Percentiles rank a stretch among this genome's conserved stretches.
Conservation (phyloP, 768 basidiomycete species). For the Auriscalpium vulgare region DNA sequence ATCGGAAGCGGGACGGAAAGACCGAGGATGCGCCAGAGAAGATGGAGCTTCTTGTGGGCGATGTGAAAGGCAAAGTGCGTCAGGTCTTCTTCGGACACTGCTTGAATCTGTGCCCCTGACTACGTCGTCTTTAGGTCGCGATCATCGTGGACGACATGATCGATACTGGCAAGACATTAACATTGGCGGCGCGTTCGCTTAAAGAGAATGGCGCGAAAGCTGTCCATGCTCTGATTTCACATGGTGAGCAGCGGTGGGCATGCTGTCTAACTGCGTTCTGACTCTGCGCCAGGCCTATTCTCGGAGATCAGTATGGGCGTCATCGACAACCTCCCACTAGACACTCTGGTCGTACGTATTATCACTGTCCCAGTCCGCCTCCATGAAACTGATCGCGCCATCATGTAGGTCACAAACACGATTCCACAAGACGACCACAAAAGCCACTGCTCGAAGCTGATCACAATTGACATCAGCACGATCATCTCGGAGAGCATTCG, state of each 20-base stretch:
- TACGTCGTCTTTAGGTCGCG: slow-evolving; percentile 48
- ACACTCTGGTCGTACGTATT: slow-evolving; percentile 73
- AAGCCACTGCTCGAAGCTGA: slow-evolving; percentile 60
- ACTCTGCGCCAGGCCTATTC: slow-evolving; percentile 51
- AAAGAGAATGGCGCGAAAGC: slow-evolving; percentile 83
- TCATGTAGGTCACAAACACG: slow-evolving; percentile 81
- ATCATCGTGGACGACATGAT: slow-evolving; percentile 99
- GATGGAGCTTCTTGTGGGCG: slow-evolving; percentile 93
- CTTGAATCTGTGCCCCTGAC: slow-evolving; percentile 6
- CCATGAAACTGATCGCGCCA: not conserved
- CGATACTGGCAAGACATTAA: slow-evolving; percentile 87
- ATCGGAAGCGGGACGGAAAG: slow-evolving; percentile 77
- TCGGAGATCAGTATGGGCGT: slow-evolving; percentile 66
- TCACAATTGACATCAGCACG: slow-evolving; percentile 84
- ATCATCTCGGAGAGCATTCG: slow-evolving; percentile 95
- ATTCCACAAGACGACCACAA: slow-evolving; percentile 76
- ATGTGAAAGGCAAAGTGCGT: slow-evolving; percentile 79
- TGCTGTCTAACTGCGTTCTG: not conserved
- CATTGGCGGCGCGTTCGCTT: slow-evolving; percentile 77
- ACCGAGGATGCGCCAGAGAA: slow-evolving; percentile 57
- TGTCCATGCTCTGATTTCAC: slow-evolving; percentile 85
- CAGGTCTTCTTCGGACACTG: not conserved
- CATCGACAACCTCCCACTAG: slow-evolving; percentile 67
- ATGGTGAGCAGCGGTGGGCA: slow-evolving; percentile 45
- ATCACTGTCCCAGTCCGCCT: not conserved